These are phyloP conservation scores for Rosa chinensis DNA, from an alignment of 306 rosid species.

Conservation along the genomic window DNA sequence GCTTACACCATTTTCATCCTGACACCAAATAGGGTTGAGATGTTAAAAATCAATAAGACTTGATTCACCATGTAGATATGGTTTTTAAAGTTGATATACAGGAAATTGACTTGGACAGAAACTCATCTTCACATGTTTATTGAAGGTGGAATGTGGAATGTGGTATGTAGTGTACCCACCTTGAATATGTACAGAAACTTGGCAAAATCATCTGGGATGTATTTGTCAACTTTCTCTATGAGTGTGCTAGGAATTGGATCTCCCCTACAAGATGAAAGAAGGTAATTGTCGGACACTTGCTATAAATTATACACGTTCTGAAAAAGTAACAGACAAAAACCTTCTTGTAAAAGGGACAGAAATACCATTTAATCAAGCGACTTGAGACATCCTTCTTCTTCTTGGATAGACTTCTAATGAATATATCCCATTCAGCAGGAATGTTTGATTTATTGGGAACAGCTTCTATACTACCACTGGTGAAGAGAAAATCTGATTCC, in stretches of 20 bases:
- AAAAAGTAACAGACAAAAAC: neutral
- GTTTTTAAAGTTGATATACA: neutral
- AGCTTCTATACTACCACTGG: constrained; percentile 32
- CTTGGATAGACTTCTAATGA: constrained; percentile 55
- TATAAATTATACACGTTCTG: neutral
- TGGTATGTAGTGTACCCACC: too few species aligned
- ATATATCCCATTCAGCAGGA: constrained; percentile 67
- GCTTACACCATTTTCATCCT: constrained; percentile 52
- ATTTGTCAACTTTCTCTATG: constrained; percentile 72
- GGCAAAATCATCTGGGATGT: constrained; percentile 67
- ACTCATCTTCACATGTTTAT: neutral
- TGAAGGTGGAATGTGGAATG: constrained; percentile 11
- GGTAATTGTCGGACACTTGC: neutral
- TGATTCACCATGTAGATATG: neutral
- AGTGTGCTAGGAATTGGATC: constrained; percentile 70
- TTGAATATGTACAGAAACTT: constrained; percentile 47
- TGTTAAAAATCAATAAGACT: neutral
- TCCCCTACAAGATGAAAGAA: constrained; percentile 63
- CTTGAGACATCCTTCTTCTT: constrained; percentile 62
- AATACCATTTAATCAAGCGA: constrained; percentile 77
- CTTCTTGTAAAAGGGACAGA: neutral
- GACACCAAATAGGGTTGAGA: constrained; percentile 32
- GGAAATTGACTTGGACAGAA: neutral
- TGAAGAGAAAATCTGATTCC: constrained; percentile 29
- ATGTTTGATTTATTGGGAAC: constrained; percentile 44